These are phyloP conservation scores for Ramaria sp. DNA, from an alignment of 768 basidiomycete genomes.

Conservation along the genomic window DNA sequence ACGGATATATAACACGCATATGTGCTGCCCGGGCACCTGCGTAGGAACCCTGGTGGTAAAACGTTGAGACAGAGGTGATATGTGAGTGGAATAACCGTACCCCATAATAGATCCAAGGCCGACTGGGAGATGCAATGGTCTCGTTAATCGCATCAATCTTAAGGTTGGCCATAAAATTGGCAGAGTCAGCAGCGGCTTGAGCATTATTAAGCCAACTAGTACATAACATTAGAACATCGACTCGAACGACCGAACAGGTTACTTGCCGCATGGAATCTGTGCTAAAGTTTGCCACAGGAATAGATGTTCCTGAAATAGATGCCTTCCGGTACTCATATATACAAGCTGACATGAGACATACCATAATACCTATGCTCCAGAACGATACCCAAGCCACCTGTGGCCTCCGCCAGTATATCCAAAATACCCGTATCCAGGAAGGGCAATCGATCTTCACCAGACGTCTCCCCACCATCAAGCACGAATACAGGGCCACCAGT, in stretches of 20 bases:
- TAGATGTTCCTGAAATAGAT: slow-evolving; percentile 45
- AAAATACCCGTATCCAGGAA: slow-evolving; percentile 58
- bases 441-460: slow-evolving; percentile 52
- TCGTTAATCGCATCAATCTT: slow-evolving; percentile 62
- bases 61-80: background rate
- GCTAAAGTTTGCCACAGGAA: slow-evolving; percentile 66
- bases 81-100: slow-evolving; percentile 30
- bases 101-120: slow-evolving; percentile 92
- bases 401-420: slow-evolving; percentile 74
- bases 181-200: slow-evolving; percentile 85
- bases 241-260: background rate
- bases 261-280: slow-evolving; percentile 70
- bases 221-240: background rate
- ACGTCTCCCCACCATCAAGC: slow-evolving; percentile 89
- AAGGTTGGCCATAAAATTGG: slow-evolving; percentile 79
- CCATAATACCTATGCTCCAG: slow-evolving; percentile 92
- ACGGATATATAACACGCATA: slow-evolving; percentile 79
- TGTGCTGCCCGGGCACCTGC: slow-evolving; percentile 91
- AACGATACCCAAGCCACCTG: slow-evolving; percentile 83
- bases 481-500: slow-evolving; percentile 77
- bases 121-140: slow-evolving; percentile 57
- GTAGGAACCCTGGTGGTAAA: slow-evolving; percentile 56
- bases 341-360: slow-evolving; percentile 13
- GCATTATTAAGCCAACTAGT: slow-evolving; percentile 82
- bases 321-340: slow-evolving; percentile 11